Conservation (phyloP, 2,329 filamentous ascomycete genomes). For the Microcyclospora tardicrescens region DNA sequence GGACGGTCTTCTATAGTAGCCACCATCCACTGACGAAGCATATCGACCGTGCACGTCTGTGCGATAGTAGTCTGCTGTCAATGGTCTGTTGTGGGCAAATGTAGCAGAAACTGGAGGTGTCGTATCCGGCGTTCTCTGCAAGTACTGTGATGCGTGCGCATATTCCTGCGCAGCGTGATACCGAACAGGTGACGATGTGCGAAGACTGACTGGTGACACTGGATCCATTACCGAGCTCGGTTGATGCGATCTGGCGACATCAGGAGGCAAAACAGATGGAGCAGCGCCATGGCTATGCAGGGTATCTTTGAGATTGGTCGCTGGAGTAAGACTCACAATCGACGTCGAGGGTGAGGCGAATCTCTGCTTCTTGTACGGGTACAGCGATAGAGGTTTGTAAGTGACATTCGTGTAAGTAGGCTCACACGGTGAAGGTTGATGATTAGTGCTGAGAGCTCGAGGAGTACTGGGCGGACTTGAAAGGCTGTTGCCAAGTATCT, state of each 20-base stretch:
- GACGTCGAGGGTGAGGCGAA: constrained; percentile 3
- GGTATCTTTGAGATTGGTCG: constrained; percentile 4
- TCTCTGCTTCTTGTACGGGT: constrained; percentile 23
- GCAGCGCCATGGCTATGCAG: not conserved
- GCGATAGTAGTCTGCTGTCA: too few species aligned
- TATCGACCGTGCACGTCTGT: too few species aligned
- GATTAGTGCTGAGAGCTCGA: constrained; percentile 9
- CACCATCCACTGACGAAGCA: too few species aligned
- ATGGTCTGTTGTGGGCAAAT: too few species aligned
- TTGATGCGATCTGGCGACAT: not conserved
- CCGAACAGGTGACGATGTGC: not conserved
- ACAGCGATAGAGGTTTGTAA: constrained; percentile 22
- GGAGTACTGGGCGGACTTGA: constrained; percentile 20
- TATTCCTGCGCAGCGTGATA: too few species aligned
- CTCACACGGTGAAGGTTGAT: constrained; percentile 20
- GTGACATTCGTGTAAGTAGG: constrained; percentile 18
- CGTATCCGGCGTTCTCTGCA: too few species aligned
- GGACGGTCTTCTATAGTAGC: not conserved
- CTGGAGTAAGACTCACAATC: constrained; percentile 5
- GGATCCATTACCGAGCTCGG: too few species aligned
- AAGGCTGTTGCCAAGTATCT: constrained; percentile 20
- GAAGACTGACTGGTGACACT: not conserved
- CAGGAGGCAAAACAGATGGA: not conserved
- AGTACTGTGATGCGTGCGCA: too few species aligned
- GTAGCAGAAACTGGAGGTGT: too few species aligned